A percentile compares a stretch with the other conserved stretches of the same genome.
These are phyloP conservation scores for Syzygium aqueum DNA, from an alignment of 345 rosid genomes.

Conservation along the genomic window DNA sequence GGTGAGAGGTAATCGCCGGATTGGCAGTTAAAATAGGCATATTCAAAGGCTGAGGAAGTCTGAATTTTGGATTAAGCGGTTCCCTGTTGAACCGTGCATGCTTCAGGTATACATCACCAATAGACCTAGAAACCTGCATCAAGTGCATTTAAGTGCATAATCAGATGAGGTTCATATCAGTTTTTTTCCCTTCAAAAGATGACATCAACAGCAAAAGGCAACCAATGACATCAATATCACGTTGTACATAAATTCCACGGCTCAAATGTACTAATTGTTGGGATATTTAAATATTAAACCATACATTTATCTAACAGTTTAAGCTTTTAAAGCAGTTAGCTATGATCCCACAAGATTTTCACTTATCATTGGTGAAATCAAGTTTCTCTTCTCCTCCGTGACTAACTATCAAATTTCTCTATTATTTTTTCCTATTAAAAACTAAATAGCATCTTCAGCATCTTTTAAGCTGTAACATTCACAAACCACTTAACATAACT, in stretches of 20 bases:
- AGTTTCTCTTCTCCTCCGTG: background rate
- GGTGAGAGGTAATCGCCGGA: slow-evolving; percentile 58
- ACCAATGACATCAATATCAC: background rate
- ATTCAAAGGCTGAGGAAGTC: slow-evolving; percentile 66
- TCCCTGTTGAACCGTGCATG: slow-evolving; percentile 51
- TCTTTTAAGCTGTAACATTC: background rate
- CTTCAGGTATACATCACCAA: slow-evolving; percentile 87
- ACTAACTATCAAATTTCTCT: background rate
- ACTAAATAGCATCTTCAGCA: background rate
- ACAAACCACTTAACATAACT: background rate
- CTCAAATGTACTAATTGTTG: background rate
- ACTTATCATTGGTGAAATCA: background rate
- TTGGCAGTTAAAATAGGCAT: slow-evolving; percentile 68
- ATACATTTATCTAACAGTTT: background rate
- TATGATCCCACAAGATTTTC: background rate
- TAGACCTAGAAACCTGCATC: slow-evolving; percentile 77
- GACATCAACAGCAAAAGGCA: background rate
- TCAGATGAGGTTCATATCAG: background rate
- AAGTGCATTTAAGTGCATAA: background rate
- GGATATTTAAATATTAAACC: background rate
- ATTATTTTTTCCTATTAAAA: background rate
- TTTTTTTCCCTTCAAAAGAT: background rate
- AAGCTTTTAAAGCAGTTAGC: background rate
- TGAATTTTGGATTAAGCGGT: slow-evolving; percentile 57
- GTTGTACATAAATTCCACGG: background rate